These are phyloP conservation scores for Candida krabiensis DNA, from an alignment of 805 yeast species.

Conservation along the genomic window DNA sequence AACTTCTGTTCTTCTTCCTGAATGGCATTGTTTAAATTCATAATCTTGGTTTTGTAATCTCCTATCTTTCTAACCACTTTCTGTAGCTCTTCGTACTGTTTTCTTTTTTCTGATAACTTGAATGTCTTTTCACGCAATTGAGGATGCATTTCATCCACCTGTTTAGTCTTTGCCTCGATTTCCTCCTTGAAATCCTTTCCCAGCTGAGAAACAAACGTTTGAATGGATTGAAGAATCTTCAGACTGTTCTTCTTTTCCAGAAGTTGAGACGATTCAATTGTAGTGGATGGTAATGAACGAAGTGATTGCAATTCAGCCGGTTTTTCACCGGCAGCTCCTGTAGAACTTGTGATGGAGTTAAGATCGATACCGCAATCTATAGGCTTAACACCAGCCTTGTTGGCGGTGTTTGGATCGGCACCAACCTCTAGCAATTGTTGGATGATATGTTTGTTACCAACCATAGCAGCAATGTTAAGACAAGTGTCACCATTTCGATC, in stretches of 20 bases:
- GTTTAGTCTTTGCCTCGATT: conserved; percentile 49
- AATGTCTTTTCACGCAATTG: conserved; percentile 58
- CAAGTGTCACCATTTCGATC: conserved; percentile 96
- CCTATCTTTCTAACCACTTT: conserved; percentile 41
- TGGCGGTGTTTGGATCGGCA: conserved; percentile 76
- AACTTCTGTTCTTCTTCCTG: conserved; percentile 61
- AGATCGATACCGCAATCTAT: conserved; percentile 77
- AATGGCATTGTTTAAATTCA: conserved; percentile 62
- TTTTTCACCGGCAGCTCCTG: conserved; percentile 1
- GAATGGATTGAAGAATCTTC: conserved; percentile 51
- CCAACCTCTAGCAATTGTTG: conserved; percentile 84
- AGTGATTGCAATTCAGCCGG: conserved; percentile 1
- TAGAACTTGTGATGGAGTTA: conserved; percentile 13
- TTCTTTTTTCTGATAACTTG: conserved; percentile 46
- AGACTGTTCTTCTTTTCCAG: conserved; percentile 28
- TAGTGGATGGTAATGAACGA: not conserved
- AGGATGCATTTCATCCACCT: conserved; percentile 52
- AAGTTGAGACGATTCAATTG: conserved; percentile 2
- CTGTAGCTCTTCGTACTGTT: conserved; percentile 53
- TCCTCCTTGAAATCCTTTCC: conserved; percentile 63
- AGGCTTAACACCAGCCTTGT: conserved; percentile 85
- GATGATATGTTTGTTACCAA: conserved; percentile 78
- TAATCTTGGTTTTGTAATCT: conserved; percentile 53
- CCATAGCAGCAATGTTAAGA: conserved; percentile 85
- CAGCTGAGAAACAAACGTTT: conserved; percentile 47